Conservation (phyloP, 768 basidiomycete species). For the Tricholoma terreum region DNA sequence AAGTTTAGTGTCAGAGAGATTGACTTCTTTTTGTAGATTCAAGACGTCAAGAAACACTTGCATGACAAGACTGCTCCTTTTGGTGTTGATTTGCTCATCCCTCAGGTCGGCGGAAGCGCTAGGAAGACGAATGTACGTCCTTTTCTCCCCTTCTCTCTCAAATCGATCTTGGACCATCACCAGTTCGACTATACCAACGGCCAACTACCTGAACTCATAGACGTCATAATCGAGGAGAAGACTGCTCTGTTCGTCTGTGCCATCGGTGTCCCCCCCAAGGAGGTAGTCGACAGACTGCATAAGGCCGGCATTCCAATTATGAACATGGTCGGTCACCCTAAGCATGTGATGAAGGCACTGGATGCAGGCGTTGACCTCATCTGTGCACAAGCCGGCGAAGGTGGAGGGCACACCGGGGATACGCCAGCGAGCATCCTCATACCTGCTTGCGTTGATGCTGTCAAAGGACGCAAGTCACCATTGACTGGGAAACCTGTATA, state of each 20-base stretch:
- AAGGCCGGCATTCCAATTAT: conserved; percentile 82
- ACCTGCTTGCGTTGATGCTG: conserved; percentile 84
- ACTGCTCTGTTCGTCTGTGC: conserved; percentile 88
- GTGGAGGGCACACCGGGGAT: conserved; percentile 86
- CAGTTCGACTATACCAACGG: conserved; percentile 91
- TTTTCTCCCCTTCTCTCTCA: neutral
- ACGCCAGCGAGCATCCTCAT: conserved; percentile 83
- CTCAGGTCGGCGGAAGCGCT: conserved; percentile 82
- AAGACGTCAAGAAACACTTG: conserved; percentile 67
- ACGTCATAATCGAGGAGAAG: conserved; percentile 92
- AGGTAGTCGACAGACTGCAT: conserved; percentile 79
- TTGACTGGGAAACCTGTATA: conserved; percentile 82
- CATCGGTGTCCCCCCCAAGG: conserved; percentile 80
- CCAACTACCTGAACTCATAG: conserved; percentile 74
- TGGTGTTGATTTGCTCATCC: conserved; percentile 88
- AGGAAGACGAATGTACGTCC: conserved; percentile 81
- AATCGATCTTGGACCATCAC: neutral
- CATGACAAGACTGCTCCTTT: conserved; percentile 78
- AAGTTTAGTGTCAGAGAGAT: conserved; percentile 3
- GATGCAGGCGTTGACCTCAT: conserved; percentile 88
- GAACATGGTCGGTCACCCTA: conserved; percentile 98
- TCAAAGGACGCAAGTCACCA: conserved; percentile 72
- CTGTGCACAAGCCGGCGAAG: conserved; percentile 93
- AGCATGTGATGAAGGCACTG: conserved; percentile 79
- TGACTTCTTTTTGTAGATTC: conserved; percentile 45